phyloP scores from a whole-genome alignment of 2,329 filamentous ascomycete species.

The Penicillium sp. region DNA sequence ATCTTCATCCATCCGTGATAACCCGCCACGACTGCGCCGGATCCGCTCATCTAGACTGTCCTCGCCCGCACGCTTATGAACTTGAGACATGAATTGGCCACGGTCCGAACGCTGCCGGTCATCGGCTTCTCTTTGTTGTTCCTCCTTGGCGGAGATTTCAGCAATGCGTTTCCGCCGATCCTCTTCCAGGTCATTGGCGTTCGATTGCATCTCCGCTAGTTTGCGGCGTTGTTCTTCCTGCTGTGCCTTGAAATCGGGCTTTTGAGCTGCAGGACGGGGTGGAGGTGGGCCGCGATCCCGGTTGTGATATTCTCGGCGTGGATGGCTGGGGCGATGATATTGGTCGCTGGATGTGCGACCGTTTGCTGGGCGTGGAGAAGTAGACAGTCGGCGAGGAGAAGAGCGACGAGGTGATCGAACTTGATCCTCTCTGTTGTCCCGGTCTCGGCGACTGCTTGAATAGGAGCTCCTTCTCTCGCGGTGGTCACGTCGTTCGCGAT shows the following conservation, averaged over 20 bases:
- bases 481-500: constrained; percentile 9
- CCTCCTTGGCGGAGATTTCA: constrained; percentile 61
- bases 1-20: constrained; percentile 29
- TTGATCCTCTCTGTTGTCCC: constrained; percentile 16
- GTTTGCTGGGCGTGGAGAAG: constrained; percentile 18
- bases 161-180: constrained; percentile 63
- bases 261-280: constrained; percentile 11
- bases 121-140: constrained; percentile 59
- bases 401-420: constrained; percentile 21
- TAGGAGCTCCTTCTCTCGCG: constrained; percentile 3
- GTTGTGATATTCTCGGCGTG: constrained; percentile 21
- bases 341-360: constrained; percentile 7
- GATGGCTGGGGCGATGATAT: constrained; percentile 14
- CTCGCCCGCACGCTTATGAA: constrained; percentile 32
- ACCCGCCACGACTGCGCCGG: constrained; percentile 30
- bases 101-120: constrained; percentile 43
- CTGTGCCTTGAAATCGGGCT: constrained; percentile 20
- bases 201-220: constrained; percentile 67
- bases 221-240: constrained; percentile 43
- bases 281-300: constrained; percentile 14
- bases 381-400: constrained; percentile 17
- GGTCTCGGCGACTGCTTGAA: constrained; percentile 5
- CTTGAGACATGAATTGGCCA: constrained; percentile 31
- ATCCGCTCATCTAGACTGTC: constrained; percentile 35
- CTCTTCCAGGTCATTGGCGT: constrained; percentile 63